Evolutionary conservation across 768 basidiomycete species (phyloP), one percentile per base, ranked within the genome.

Genomic region (Boletus huronensis): DNA sequence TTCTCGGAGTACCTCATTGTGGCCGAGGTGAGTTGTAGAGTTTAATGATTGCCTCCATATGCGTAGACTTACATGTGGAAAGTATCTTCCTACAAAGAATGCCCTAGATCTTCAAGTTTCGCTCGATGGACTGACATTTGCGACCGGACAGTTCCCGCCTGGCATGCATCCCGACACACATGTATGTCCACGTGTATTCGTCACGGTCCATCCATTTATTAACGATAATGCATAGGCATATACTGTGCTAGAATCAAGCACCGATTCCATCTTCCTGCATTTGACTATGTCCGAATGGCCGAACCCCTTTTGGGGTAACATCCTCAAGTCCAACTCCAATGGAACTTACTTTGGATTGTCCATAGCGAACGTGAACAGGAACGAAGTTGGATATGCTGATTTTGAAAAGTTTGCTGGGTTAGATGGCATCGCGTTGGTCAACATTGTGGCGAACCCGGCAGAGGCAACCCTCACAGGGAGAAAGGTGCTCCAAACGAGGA

Each of bases 381-480:
- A 99, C 67, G 74, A 82, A 0, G 67, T 74, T 0, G 97, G 97
- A 5, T 98, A 81, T 64, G 95, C 93, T 31, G 96, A 99, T 70
- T 99, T 98, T 61, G 97, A 99, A 75, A 99, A 98, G 78, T 88
- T 98, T 80, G 83, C 89, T 52, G 95, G 94, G 10, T 72, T 99
- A 46, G 95, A 98, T 68, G 97, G 97, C 0, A 96, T 99, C 58
- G 96, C 96, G 6, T 73, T 99, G 44, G 81, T 95, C 61, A 99
- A 99, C 64, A 64, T 98, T 35, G 93, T 99, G 7, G 72, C 87
- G 6, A 97, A 98, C 64, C 79, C 92, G 0, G 74, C 77, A 0
- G 85, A 92, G 46, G 93, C 94, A 0, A 72, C 76, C 5, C 66
- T 96, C 5, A 82, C 84, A 0, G 82, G 85, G 5, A 70, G 65